Evolutionary conservation across 176 grass and related monocot species (phyloP).

Genomic region (Avena atlantica): DNA sequence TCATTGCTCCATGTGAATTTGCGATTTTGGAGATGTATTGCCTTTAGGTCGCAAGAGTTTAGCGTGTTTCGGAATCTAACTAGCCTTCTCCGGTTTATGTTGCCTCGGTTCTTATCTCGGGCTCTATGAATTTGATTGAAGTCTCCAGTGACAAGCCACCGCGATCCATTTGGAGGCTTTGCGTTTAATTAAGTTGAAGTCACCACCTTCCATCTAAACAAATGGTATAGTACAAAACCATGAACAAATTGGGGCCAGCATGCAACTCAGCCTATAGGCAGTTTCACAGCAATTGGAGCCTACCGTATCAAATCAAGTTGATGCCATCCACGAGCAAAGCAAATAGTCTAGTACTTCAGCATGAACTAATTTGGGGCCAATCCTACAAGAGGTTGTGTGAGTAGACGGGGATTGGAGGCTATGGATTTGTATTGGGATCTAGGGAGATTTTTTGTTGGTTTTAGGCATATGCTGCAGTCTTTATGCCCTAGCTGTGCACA

Average conservation of each 20-base stretch:
- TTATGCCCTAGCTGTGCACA: conserved; percentile 14
- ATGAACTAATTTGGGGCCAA: conserved; percentile 1
- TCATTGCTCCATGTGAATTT: no score
- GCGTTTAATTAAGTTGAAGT: no score
- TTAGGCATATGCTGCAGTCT: not conserved
- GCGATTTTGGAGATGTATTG: no score
- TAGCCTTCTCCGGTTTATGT: no score
- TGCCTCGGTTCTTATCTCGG: no score
- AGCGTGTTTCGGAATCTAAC: no score
- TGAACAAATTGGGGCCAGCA: not conserved
- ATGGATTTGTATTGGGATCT: not conserved
- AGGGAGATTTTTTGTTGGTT: conserved; percentile 22
- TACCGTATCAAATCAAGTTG: conserved; percentile 26
- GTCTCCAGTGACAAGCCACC: no score
- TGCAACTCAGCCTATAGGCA: not conserved
- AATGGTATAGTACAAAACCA: conserved; percentile 1
- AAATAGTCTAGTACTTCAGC: not conserved
- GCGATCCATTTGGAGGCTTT: no score
- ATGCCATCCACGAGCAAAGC: conserved; percentile 4
- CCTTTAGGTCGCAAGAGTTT: no score
- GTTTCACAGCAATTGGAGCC: not conserved
- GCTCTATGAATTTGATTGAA: no score
- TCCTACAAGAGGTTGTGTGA: not conserved
- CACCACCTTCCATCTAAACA: not conserved
- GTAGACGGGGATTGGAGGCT: not conserved